phyloP scores from a whole-genome alignment of 1,139 yeast genomes.

The Candida sanyaensis region DNA sequence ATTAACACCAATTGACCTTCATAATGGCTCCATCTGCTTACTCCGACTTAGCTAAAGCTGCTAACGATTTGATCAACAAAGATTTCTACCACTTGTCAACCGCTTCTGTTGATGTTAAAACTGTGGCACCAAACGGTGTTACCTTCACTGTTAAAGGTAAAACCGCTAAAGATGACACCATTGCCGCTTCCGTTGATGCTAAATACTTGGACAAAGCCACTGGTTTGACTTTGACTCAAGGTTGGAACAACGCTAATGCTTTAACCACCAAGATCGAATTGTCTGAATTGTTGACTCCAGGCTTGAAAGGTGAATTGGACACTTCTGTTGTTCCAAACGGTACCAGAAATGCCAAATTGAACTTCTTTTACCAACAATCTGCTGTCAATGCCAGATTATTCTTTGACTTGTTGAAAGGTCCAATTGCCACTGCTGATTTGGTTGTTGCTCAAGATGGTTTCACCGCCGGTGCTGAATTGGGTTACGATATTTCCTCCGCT shows the following conservation, averaged over 20 bases:
- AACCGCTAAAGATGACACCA: constrained; percentile 78
- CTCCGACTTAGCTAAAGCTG: constrained; percentile 87
- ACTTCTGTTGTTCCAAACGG: constrained; percentile 88
- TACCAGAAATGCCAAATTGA: constrained; percentile 86
- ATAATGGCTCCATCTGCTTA: constrained; percentile 68
- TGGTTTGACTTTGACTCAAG: constrained; percentile 93
- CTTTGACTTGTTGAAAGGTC: constrained; percentile 94
- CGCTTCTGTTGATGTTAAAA: constrained; percentile 85
- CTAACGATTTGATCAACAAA: constrained; percentile 85
- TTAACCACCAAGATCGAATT: constrained; percentile 93
- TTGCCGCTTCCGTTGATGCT: constrained; percentile 89
- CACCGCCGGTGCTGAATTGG: constrained; percentile 96
- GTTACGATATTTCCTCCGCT: constrained; percentile 93
- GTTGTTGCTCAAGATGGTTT: constrained; percentile 95
- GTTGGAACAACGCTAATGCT: constrained; percentile 95
- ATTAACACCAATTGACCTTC: constrained; percentile 3
- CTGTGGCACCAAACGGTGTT: constrained; percentile 96
- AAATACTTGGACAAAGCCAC: constrained; percentile 92
- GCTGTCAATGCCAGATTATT: constrained; percentile 93
- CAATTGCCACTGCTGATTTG: constrained; percentile 92
- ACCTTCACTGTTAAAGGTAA: constrained; percentile 94
- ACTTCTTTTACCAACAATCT: constrained; percentile 90
- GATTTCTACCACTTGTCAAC: constrained; percentile 94
- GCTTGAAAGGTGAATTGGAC: constrained; percentile 89
- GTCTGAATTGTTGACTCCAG: constrained; percentile 90